A percentile compares a stretch with the other conserved stretches of the same genome.
These are phyloP conservation scores for Orbilia ellipsospora DNA, from an alignment of 2,329 filamentous ascomycete species.

Conservation along the genomic window DNA sequence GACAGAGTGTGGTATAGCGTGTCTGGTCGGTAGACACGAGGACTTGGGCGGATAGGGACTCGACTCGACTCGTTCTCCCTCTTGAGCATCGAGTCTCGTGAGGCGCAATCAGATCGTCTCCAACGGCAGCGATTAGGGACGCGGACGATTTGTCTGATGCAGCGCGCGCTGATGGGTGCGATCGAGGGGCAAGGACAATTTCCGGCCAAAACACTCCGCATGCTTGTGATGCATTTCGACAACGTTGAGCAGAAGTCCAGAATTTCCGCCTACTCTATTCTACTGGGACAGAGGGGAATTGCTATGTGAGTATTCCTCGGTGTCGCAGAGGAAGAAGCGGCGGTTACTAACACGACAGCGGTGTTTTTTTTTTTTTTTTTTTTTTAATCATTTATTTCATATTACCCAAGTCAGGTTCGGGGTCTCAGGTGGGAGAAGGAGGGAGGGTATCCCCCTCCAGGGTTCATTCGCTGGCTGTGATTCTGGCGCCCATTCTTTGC, in stretches of 20 bases:
- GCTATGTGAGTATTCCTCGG: neutral
- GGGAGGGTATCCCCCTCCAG: slow-evolving; percentile 30
- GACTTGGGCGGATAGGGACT: slow-evolving; percentile 33
- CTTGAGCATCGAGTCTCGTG: slow-evolving; percentile 52
- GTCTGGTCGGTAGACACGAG: slow-evolving; percentile 49
- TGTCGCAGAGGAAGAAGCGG: slow-evolving; percentile 36
- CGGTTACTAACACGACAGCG: slow-evolving; percentile 45
- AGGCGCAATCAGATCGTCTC: slow-evolving; percentile 49
- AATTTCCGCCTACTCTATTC: slow-evolving; percentile 26
- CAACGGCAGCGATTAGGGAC: slow-evolving; percentile 16
- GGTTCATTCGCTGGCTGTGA: slow-evolving; percentile 53
- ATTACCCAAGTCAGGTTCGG: slow-evolving; percentile 5
- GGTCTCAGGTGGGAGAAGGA: slow-evolving; percentile 28
- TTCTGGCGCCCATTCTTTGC: slow-evolving; percentile 51
- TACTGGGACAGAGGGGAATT: neutral
- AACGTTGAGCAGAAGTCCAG: slow-evolving; percentile 24
- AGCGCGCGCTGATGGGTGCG: slow-evolving; percentile 17
- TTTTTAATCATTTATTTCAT: neutral
- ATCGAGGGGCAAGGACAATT: slow-evolving; percentile 55
- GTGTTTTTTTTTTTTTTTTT: neutral
- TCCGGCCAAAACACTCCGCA: slow-evolving; percentile 56
- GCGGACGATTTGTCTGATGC: neutral
- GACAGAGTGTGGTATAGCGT: slow-evolving; percentile 41
- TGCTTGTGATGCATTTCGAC: slow-evolving; percentile 55
- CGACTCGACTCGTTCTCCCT: slow-evolving; percentile 7